Base-by-base conservation (phyloP, 2,329 filamentous ascomycete genomes). In the Cladophialophora exuberans region DNA sequence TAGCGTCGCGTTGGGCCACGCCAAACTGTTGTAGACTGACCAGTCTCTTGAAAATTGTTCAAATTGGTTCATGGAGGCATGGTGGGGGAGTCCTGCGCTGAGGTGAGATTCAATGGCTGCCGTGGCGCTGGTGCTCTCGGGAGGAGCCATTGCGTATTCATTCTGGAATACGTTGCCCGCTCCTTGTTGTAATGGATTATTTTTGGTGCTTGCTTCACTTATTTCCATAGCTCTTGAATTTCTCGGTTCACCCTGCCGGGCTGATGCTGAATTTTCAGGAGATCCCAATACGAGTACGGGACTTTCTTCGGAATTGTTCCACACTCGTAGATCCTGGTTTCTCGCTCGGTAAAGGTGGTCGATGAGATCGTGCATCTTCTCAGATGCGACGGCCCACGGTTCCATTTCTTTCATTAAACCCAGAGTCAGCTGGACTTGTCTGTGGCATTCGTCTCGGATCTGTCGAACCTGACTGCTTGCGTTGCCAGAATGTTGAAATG, bases 231-330 rank as follows among this genome's bases (percentile, higher is more conserved):
- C 15, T 6, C 26, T 23, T 36, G 42, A 5, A 20, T 30, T 30
- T 18, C 11, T 7, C 7, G 41, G 23, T 10, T 31, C 22, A 6
- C 15, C n/a, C 30, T 35, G 33, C 33, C 25, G 50, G n/a, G 33
- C 9, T 9, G 41, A 45, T 23, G n/a, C n/a, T n/a, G 45, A 31
- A 31, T 36, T 43, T 18, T 35, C 45, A 13, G 52, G 45, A 31
- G 52, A 44, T 3, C 35, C 44, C 2, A 55, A 22, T 10, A 49
- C 31, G 18, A 55, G 25, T 10, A 50, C 36, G 17, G 52, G 44
- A 18, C 52, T 55, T 23, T 55, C 46, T 28, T 55, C 52, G 25
- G 30, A 30, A 20, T 55, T 55, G 23, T 55, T 55, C 52, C 52
- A 55, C n/a, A 55, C 45, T n/a, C 52, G 44, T 22, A 54, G 25